A percentile compares a stretch with the other conserved stretches of the same genome.
These are phyloP conservation scores for Dichotomocladium elegans DNA, from an alignment of 371 early-diverging fungal genomes.

Conservation along the genomic window DNA sequence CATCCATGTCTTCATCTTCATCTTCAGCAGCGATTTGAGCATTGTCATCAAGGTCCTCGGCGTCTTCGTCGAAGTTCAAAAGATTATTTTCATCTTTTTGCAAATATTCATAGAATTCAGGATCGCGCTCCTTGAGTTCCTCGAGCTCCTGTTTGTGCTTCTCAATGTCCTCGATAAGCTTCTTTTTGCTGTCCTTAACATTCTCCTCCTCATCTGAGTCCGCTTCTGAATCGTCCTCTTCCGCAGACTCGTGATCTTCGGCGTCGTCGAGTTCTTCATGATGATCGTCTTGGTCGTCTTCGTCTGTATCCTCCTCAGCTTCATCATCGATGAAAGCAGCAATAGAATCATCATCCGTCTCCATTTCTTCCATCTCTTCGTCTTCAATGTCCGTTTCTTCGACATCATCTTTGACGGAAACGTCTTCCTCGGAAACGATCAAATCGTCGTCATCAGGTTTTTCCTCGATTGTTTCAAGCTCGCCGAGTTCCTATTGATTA, in stretches of 20 bases:
- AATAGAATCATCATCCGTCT: background rate
- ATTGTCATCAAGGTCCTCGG: slow-evolving; percentile 58
- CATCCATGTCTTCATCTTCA: slow-evolving; percentile 19
- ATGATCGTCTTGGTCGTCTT: slow-evolving; percentile 2
- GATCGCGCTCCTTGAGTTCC: slow-evolving; percentile 75
- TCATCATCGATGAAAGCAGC: slow-evolving; percentile 9
- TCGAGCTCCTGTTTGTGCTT: slow-evolving; percentile 75
- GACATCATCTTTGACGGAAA: slow-evolving; percentile 3
- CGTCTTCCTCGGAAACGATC: slow-evolving; percentile 6
- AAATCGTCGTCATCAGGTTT: slow-evolving; percentile 4
- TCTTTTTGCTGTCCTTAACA: slow-evolving; percentile 42
- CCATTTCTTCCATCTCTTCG: background rate
- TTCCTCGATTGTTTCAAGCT: slow-evolving; percentile 8
- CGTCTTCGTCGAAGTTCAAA: slow-evolving; percentile 69
- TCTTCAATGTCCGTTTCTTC: slow-evolving; percentile 2
- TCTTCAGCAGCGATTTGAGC: slow-evolving; percentile 30
- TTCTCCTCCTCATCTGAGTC: slow-evolving; percentile 36
- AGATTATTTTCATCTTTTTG: slow-evolving; percentile 79
- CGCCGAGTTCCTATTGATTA: background rate
- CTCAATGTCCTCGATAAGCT: slow-evolving; percentile 50
- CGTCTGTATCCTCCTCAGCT: slow-evolving; percentile 3
- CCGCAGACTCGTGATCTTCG: slow-evolving; percentile 11
- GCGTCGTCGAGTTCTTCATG: slow-evolving; percentile 12
- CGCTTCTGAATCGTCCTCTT: slow-evolving; percentile 24
- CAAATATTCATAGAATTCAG: slow-evolving; percentile 86